phyloP scores from a whole-genome alignment of 495 filamentous ascomycete species.

The Evansstolkia leycettana region DNA sequence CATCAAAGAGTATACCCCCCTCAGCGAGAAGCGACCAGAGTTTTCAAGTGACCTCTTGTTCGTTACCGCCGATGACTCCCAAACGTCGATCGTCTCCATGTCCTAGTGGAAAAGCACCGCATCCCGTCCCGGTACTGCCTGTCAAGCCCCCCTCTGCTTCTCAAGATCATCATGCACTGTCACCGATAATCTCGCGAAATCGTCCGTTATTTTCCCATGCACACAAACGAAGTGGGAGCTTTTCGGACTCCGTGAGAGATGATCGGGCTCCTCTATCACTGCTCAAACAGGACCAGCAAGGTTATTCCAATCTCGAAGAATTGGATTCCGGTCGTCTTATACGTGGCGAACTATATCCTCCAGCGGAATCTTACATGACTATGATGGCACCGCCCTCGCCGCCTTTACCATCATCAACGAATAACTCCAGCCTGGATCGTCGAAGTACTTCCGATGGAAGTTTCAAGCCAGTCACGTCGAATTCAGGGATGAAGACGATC shows the following conservation, averaged over 20 bases:
- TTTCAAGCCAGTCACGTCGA: conserved; percentile 26
- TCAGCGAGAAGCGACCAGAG: conserved; percentile 44
- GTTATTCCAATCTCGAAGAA: conserved; percentile 38
- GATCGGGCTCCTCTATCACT: conserved; percentile 44
- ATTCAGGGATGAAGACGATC: conserved; percentile 67
- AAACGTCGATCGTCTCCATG: conserved; percentile 31
- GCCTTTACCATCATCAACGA: conserved; percentile 20
- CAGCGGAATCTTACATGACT: conserved; percentile 63
- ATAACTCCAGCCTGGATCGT: conserved; percentile 13
- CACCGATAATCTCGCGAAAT: conserved; percentile 17
- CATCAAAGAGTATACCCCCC: conserved; percentile 29
- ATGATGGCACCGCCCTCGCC: conserved; percentile 54
- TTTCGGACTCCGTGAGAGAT: conserved; percentile 82
- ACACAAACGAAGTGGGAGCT: conserved; percentile 64
- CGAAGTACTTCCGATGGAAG: conserved; percentile 20
- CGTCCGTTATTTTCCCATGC: conserved; percentile 33
- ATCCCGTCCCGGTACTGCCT: conserved; percentile 42
- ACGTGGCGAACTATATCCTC: conserved; percentile 66
- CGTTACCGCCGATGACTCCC: conserved; percentile 55
- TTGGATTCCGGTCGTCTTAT: conserved; percentile 75
- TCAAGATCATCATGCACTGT: conserved; percentile 16
- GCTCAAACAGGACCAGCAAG: conserved; percentile 23
- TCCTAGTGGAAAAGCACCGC: conserved; percentile 40
- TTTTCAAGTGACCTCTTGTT: conserved; percentile 66
- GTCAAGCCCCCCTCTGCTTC: conserved; percentile 9